Evolutionary conservation across 2,329 filamentous ascomycete genomes (phyloP).

Genomic region (Cladophialophora chaetospira): DNA sequence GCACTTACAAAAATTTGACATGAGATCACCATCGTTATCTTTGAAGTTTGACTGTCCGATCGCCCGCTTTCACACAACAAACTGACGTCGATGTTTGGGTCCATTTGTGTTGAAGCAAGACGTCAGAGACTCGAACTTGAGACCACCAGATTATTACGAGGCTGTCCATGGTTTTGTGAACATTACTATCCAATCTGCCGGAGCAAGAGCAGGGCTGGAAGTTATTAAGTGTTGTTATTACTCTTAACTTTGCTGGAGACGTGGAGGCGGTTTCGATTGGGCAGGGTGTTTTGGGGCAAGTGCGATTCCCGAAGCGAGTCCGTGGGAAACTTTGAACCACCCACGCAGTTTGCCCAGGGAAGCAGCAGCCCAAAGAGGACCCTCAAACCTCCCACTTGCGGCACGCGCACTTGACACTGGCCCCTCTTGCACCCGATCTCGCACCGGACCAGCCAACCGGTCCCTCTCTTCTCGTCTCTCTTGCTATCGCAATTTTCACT

Average conservation of each 20-base stretch:
- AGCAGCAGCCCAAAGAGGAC: background rate
- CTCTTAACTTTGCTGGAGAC: background rate
- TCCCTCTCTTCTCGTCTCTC: background rate
- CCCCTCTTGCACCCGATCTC: constrained; percentile 10
- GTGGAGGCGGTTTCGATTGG: background rate
- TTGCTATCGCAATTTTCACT: constrained; percentile 2
- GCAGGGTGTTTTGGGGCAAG: background rate
- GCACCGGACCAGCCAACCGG: background rate
- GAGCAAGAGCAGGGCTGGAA: too few species aligned
- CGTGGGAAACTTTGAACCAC: background rate
- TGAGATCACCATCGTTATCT: constrained; percentile 7
- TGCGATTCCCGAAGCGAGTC: constrained; percentile 17
- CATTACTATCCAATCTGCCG: too few species aligned
- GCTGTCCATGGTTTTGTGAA: too few species aligned
- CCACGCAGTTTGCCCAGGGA: background rate
- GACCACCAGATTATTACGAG: too few species aligned
- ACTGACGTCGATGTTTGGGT: background rate
- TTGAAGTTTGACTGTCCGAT: background rate
- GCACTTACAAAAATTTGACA: background rate
- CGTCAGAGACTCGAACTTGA: too few species aligned
- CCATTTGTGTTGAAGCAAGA: background rate
- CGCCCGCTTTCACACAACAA: background rate
- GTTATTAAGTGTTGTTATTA: constrained; percentile 5
- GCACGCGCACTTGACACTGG: background rate
- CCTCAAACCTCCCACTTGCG: background rate